These are phyloP conservation scores for Rhizopus stolonifer DNA, from an alignment of 371 early-diverging fungal genomes.

Conservation along the genomic window DNA sequence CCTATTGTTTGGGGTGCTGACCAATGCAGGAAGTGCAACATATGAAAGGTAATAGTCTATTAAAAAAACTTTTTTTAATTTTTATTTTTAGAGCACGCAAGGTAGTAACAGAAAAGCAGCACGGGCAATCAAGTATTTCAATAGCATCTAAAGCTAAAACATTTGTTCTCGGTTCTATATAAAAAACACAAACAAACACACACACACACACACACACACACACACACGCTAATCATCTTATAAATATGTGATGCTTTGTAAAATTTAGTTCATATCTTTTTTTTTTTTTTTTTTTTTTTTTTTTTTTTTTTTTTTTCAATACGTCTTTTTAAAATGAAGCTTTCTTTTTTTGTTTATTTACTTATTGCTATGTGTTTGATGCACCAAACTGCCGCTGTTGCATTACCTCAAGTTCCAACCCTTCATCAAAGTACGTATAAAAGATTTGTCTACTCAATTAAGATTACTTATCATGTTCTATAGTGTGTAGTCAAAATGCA, in stretches of 20 bases:
- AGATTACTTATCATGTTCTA: not conserved
- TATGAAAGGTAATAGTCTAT: slow-evolving; percentile 38
- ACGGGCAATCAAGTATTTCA: slow-evolving; percentile 22
- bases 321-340: not conserved
- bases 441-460: not conserved
- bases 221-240: too few relatives aligned
- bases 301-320: not conserved
- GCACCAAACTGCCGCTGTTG: not conserved
- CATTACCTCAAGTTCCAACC: not conserved
- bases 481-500: slow-evolving; percentile 44
- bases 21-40: slow-evolving; percentile 40
- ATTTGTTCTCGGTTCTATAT: not conserved
- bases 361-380: not conserved
- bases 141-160: not conserved
- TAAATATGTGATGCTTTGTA: too few relatives aligned
- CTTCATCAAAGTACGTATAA: slow-evolving; percentile 16
- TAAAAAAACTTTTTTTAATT: not conserved
- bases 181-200: not conserved
- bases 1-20: slow-evolving; percentile 47
- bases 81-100: slow-evolving; percentile 15
- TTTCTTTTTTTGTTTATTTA: not conserved
- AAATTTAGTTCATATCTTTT: too few relatives aligned
- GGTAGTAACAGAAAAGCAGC: slow-evolving; percentile 16
- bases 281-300: too few relatives aligned
- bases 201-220: too few relatives aligned